These are phyloP conservation scores for Colletotrichum sp. DNA, from an alignment of 2,329 filamentous ascomycete genomes.

Conservation along the genomic window DNA sequence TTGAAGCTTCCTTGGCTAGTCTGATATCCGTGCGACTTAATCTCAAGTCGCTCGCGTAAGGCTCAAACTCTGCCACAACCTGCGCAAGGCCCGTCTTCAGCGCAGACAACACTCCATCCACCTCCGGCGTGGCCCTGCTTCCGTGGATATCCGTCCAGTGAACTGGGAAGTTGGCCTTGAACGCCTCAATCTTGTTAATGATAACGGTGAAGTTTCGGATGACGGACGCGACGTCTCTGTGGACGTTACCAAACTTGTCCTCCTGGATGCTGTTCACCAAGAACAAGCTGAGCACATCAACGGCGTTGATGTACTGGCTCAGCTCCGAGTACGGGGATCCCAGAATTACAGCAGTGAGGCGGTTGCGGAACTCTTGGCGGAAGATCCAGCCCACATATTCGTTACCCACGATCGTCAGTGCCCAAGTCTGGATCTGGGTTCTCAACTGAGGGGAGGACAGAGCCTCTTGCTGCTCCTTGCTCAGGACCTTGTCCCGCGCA, in stretches of 20 bases:
- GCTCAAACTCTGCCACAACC: conserved; percentile 74
- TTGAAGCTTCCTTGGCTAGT: conserved; percentile 71
- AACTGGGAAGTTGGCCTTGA: conserved; percentile 61
- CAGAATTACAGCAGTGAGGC: conserved; percentile 70
- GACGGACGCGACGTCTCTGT: conserved; percentile 76
- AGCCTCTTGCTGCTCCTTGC: conserved; percentile 59
- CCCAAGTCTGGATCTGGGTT: conserved; percentile 52
- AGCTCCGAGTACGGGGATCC: conserved; percentile 76
- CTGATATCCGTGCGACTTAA: conserved; percentile 74
- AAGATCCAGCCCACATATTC: conserved; percentile 70
- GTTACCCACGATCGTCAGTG: conserved; percentile 49
- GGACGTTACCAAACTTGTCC: conserved; percentile 86
- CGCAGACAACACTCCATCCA: conserved; percentile 71
- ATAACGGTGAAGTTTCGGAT: conserved; percentile 75
- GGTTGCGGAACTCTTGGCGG: conserved; percentile 70
- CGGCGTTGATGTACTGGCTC: conserved; percentile 72
- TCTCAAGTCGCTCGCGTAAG: conserved; percentile 74
- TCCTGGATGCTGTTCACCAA: conserved; percentile 77
- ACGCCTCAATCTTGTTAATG: conserved; percentile 71
- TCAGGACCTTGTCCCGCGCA: conserved; percentile 53
- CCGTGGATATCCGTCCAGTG: conserved; percentile 83
- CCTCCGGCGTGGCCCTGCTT: conserved; percentile 61
- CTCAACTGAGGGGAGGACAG: conserved; percentile 54
- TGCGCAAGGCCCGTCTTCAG: conserved; percentile 69
- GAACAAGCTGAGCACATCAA: conserved; percentile 72